Evolutionary conservation across 1,284 basidiomycete species (phyloP), one percentile per base, ranked within the genome.

Genomic region (Trametes pubescens): DNA sequence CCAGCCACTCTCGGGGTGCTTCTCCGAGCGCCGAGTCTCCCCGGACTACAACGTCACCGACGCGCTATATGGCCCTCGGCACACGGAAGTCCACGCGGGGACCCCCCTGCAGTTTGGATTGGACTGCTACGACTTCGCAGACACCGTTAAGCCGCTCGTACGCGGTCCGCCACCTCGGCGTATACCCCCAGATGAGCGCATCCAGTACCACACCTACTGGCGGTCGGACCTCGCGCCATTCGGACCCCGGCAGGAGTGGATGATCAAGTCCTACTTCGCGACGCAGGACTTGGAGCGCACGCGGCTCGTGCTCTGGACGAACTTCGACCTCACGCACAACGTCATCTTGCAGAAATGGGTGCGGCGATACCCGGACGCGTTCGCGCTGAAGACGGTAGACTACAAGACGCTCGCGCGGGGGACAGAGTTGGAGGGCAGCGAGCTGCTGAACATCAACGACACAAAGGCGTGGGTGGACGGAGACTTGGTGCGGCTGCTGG

Each of bases 401-500:
- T 87, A 95, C 59, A 76, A 80, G 5, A 68, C 72, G 29, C 79
- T 98, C 52, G 91, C 94, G 35, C 78, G 74, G 56, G 92, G 92
- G 5, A 98, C 95, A 1, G 86, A 84, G 58, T 80, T 98, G 72
- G 86, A 91, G 58, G 86, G 83, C 1, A 90, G 84, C 71, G 74
- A 77, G 47, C 73, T 91, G 57, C 76, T 93, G 61, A 76, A 78
- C 24, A 76, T 83, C 57, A 86, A 85, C 66, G 95, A 98, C 76
- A 76, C 81, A 70, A 88, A 89, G 72, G 95, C 93, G 9, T 97
- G 95, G 95, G 81, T 96, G n/a, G 95, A 97, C 72, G 95, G 95
- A 0, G 96, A 97, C 76, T 82, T 96, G 44, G 83, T 97, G 32
- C 81, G 96, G 53, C 75, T 98, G 61, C 80, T 98, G 44, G 86